Percentiles rank a stretch among this genome's conserved stretches.
Conservation (phyloP, 2,329 filamentous ascomycete species). For the Huntiella moniliformis region DNA sequence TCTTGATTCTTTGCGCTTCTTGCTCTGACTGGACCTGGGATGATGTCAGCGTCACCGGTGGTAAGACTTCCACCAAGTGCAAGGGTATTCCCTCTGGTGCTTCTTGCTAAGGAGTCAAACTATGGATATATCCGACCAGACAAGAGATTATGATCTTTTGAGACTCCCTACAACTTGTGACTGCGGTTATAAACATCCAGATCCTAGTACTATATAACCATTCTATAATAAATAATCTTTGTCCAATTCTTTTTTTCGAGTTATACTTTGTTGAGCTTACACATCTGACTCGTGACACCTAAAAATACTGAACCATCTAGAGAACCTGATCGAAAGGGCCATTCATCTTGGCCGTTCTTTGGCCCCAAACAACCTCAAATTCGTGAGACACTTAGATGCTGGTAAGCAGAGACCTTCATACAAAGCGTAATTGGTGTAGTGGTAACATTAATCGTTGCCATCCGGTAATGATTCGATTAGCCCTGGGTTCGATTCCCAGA, state of each 20-base stretch:
- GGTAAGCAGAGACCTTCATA: no score
- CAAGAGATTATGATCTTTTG: not conserved
- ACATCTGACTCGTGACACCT: not conserved
- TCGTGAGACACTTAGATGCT: no score
- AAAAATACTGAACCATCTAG: no score
- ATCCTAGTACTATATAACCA: no score
- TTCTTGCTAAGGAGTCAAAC: slow-evolving; percentile 5
- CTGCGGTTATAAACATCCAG: no score
- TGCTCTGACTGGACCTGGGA: slow-evolving; percentile 34
- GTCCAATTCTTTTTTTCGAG: not conserved
- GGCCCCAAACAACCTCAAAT: no score
- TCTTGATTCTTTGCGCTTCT: slow-evolving; percentile 35
- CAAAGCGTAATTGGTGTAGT: no score
- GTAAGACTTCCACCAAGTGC: slow-evolving; percentile 21
- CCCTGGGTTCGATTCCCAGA: no score
- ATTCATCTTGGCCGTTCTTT: no score
- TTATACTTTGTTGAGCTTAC: not conserved
- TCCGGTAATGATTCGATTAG: no score
- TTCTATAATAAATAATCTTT: not conserved
- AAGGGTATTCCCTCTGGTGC: slow-evolving; percentile 15
- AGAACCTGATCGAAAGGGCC: no score
- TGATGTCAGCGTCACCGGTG: slow-evolving; percentile 30
- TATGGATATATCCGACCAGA: not conserved
- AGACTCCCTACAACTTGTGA: not conserved
- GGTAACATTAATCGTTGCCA: no score